phyloP scores from a whole-genome alignment of 140 eudicot species.

The Senecio squalidus region DNA sequence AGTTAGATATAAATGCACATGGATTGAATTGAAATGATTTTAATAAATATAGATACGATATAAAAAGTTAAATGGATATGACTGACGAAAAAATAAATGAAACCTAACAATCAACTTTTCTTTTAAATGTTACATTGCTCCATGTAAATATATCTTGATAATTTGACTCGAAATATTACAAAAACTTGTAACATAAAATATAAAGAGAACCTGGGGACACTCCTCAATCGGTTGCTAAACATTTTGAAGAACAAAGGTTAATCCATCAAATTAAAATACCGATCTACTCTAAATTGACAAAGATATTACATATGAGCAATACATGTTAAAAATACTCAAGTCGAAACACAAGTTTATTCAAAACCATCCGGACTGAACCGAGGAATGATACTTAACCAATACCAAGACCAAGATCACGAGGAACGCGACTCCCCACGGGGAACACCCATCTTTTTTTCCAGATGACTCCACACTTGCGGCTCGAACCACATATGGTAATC shows the following conservation, averaged over 20 bases:
- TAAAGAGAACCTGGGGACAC: no score
- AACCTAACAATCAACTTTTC: no score
- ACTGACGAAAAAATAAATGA: no score
- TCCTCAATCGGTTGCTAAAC: background rate
- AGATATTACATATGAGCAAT: background rate
- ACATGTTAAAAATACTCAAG: background rate
- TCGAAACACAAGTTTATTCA: slow-evolving; percentile 14
- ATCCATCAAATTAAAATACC: background rate
- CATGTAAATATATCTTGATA: no score
- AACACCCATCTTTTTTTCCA: slow-evolving; percentile 35
- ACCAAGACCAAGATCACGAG: slow-evolving; percentile 51
- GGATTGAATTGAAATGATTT: no score
- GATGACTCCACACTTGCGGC: slow-evolving; percentile 16
- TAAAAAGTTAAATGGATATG: no score
- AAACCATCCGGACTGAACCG: slow-evolving; percentile 55
- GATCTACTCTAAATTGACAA: background rate
- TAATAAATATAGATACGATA: no score
- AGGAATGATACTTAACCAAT: slow-evolving; percentile 48
- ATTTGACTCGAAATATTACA: no score
- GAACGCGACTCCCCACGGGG: slow-evolving; percentile 57
- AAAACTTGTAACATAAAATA: no score
- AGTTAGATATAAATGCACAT: no score
- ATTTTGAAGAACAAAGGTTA: background rate
- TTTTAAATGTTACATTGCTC: no score
- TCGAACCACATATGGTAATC: slow-evolving; percentile 28